These are phyloP conservation scores for Penicillium sp. DNA, from an alignment of 2,329 filamentous ascomycete species.

Conservation along the genomic window DNA sequence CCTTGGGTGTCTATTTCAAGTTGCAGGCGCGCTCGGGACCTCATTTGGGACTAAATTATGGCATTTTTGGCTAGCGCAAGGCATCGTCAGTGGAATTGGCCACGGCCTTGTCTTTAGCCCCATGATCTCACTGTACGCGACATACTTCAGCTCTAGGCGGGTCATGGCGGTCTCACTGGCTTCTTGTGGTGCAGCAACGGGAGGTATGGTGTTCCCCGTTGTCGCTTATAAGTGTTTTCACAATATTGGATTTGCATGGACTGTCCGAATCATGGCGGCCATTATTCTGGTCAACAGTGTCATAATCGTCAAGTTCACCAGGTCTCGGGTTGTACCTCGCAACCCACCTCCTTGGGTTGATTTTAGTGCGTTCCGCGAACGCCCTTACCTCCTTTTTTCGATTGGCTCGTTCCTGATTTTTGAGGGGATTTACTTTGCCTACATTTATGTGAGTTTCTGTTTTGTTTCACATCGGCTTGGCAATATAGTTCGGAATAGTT, in stretches of 20 bases:
- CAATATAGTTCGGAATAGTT: no score
- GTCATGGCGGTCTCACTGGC: constrained; percentile 40
- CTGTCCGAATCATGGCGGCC: constrained; percentile 49
- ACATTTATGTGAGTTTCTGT: constrained; percentile 7
- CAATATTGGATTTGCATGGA: constrained; percentile 48
- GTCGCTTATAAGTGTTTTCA: constrained; percentile 45
- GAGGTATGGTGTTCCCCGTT: constrained; percentile 47
- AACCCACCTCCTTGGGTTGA: constrained; percentile 59
- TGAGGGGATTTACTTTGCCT: constrained; percentile 11
- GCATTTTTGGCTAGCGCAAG: constrained; percentile 52
- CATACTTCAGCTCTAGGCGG: constrained; percentile 43
- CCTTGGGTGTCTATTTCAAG: constrained; percentile 11
- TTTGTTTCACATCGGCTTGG: neutral
- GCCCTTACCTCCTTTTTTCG: constrained; percentile 20
- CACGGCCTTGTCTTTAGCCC: constrained; percentile 45
- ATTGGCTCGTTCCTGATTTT: constrained; percentile 13
- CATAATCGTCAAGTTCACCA: constrained; percentile 33
- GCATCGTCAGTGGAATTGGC: constrained; percentile 43
- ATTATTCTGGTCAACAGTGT: constrained; percentile 41
- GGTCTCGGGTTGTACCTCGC: constrained; percentile 43
- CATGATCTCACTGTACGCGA: constrained; percentile 37
- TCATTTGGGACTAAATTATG: constrained; percentile 48
- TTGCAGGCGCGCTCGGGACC: constrained; percentile 49
- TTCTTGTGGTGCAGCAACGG: constrained; percentile 39
- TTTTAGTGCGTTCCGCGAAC: constrained; percentile 44